These are phyloP conservation scores for Hypoxylon rickii DNA, from an alignment of 495 filamentous ascomycete genomes.

Conservation along the genomic window DNA sequence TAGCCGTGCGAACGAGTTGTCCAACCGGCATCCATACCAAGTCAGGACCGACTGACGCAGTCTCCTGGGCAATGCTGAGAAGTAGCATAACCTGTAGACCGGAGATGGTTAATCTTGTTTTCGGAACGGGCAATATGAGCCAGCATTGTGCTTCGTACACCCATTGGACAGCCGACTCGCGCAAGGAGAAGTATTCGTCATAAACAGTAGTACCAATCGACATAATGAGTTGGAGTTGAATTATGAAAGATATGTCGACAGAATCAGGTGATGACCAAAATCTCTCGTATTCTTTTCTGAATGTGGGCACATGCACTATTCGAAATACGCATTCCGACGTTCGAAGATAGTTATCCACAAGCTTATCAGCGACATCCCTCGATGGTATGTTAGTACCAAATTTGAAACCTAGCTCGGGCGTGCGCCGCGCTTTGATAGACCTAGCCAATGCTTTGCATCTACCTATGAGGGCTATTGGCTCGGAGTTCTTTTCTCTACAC, in stretches of 20 bases:
- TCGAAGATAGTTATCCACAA: conserved; percentile 38
- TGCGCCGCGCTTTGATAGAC: conserved; percentile 49
- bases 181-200: conserved; percentile 45
- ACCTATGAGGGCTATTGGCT: conserved; percentile 40
- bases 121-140: conserved; percentile 50
- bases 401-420: conserved; percentile 35
- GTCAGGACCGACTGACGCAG: conserved; percentile 51
- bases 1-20: conserved; percentile 23
- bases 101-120: conserved; percentile 53
- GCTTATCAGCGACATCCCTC: conserved; percentile 43
- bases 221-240: conserved; percentile 59
- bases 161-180: conserved; percentile 56
- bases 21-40: conserved; percentile 35
- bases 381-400: conserved; percentile 41
- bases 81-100: conserved; percentile 53
- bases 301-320: conserved; percentile 50
- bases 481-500: conserved; percentile 41
- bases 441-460: conserved; percentile 54
- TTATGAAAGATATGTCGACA: conserved; percentile 43
- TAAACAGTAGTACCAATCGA: conserved; percentile 53
- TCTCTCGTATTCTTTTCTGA: conserved; percentile 40
- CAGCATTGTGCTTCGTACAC: conserved; percentile 59
- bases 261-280: conserved; percentile 32
- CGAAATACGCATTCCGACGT: conserved; percentile 42
- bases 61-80: conserved; percentile 52